Conservation (phyloP, 2,329 filamentous ascomycete species). For the Tolypocladium album region DNA sequence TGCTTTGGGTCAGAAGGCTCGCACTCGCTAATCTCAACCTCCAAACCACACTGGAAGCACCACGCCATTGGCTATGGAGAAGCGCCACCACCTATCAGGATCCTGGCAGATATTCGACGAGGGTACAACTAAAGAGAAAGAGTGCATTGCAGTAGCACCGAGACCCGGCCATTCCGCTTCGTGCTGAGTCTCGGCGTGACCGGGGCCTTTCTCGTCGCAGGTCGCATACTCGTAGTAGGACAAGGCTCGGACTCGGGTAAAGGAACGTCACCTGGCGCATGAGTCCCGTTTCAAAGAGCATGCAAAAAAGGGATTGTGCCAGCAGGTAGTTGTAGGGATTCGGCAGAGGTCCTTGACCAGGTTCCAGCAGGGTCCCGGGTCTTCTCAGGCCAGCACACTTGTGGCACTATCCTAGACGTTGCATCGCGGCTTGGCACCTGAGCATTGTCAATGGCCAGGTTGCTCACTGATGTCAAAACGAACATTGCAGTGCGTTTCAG, state of each 20-base stretch:
- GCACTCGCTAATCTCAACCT: not conserved
- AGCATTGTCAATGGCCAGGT: not conserved
- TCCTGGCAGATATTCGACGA: too few species aligned
- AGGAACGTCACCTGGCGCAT: not conserved
- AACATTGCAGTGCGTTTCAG: not conserved
- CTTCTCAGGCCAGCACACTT: too few species aligned
- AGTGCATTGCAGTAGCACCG: not conserved
- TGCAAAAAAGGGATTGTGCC: not conserved
- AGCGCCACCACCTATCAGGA: not conserved
- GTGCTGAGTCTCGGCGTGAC: not conserved
- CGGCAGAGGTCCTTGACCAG: not conserved
- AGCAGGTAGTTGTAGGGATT: not conserved
- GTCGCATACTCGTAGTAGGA: not conserved
- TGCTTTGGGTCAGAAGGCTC: not conserved
- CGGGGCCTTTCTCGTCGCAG: not conserved
- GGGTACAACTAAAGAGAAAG: not conserved
- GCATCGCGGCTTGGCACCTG: not conserved
- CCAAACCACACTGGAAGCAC: not conserved
- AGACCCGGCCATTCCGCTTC: not conserved
- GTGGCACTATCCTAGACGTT: not conserved
- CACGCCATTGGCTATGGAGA: not conserved
- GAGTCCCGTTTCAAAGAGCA: not conserved
- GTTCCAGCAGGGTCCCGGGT: not conserved
- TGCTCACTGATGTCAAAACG: not conserved
- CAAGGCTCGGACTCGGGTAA: not conserved